Evolutionary conservation across 805 yeast genomes (phyloP), one percentile per base, ranked within the genome.

Genomic region (Metschnikowia similis): DNA sequence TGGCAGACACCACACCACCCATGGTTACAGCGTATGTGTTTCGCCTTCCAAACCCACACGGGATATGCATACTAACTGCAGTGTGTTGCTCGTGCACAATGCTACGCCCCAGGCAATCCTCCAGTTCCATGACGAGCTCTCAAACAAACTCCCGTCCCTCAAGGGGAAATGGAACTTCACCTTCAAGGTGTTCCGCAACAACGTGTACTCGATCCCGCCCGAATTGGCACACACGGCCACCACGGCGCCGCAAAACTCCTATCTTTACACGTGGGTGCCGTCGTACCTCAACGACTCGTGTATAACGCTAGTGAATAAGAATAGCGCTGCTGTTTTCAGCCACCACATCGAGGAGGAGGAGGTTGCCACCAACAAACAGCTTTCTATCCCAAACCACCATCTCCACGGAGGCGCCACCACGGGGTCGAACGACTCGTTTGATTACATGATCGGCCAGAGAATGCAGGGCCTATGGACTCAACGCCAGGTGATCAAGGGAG

Each of bases 401-500:
- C 53, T 76, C 28, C 80, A 81, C 43, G 55, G 62, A 34, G 83
- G 85, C 6, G 79, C 83, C 31, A 78, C 83, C 10, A 68, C 79
- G 0, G 82, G 83, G 1, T 57, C 80, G 47, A 76, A 75, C 48
- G 87, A 84, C 51, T 72, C 77, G 27, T 77, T 86, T 58, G 88
- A 83, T 45, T 61, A 64, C 35, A 73, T 87, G 40, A 63, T 84
- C 2, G 70, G 70, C 17, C 75, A 75, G 31, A 84, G 85, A 58
- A 64, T 88, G 48, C 85, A 82, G 61, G 80, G 87, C 54, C 62
- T 84, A 45, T 88, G 96, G 96, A 67, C 74, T 0, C 73, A 80
- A 40, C 71, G 88, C 52, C 96, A 88, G 63, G 71, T 79, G 8
- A 76, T 87, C 45, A 79, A 81, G 58, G 94, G 92, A 1, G 91